These are phyloP conservation scores for Arthromyces matolae DNA, from an alignment of 768 basidiomycete species.

Conservation along the genomic window DNA sequence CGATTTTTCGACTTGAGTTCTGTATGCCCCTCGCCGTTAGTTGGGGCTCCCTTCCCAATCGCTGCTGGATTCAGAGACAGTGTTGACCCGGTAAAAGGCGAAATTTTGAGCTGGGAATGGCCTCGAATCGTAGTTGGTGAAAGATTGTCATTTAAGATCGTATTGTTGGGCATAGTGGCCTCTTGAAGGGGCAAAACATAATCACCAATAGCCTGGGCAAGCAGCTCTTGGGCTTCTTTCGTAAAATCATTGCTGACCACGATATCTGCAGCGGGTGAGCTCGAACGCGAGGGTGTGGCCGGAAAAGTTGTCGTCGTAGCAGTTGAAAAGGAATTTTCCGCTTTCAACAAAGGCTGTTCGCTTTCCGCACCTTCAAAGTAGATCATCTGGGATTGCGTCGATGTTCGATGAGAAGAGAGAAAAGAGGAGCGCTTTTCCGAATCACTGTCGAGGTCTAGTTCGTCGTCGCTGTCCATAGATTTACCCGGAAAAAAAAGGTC, in stretches of 20 bases:
- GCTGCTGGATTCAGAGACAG: constrained; percentile 26
- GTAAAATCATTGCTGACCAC: constrained; percentile 16
- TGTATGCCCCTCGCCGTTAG: neutral
- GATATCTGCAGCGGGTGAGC: constrained; percentile 19
- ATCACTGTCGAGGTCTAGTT: constrained; percentile 23
- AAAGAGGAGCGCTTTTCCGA: constrained; percentile 21
- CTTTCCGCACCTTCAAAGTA: constrained; percentile 7
- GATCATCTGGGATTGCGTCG: constrained; percentile 4
- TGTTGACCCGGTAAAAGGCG: constrained; percentile 20
- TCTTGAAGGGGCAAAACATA: constrained; percentile 7
- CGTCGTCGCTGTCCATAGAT: constrained; percentile 31
- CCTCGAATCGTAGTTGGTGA: constrained; percentile 1
- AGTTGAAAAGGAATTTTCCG: constrained; percentile 11
- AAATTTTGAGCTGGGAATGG: constrained; percentile 2
- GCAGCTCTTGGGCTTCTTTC: constrained; percentile 18
- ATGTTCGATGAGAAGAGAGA: constrained; percentile 8
- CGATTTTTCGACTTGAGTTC: constrained; percentile 4
- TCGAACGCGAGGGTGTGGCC: constrained; percentile 21
- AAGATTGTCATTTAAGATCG: neutral
- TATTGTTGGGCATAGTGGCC: neutral
- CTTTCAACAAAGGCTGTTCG: constrained; percentile 7
- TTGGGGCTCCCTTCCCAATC: constrained; percentile 11
- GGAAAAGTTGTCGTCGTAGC: constrained; percentile 17
- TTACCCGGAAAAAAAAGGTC: constrained; percentile 71
- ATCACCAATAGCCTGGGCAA: constrained; percentile 13